A percentile compares a stretch with the other conserved stretches of the same genome.
phyloP scores from a whole-genome alignment of 192 early-diverging fungal species.

The Fimicolochytrium jonesii region DNA sequence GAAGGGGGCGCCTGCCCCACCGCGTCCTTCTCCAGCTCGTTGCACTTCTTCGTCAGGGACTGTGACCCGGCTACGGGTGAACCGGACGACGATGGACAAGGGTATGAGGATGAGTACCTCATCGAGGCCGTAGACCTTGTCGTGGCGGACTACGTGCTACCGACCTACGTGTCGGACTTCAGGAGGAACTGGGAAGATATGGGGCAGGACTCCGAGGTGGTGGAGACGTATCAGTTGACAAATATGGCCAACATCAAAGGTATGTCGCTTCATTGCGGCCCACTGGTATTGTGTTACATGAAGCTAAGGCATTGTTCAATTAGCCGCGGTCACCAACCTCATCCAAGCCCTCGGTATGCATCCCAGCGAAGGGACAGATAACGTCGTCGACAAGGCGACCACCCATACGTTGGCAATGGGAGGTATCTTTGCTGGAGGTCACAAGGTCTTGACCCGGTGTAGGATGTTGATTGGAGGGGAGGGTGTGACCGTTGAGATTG shows the following conservation, averaged over 20 bases:
- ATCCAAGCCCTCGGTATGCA: slow-evolving; percentile 84
- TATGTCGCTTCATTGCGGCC: no score
- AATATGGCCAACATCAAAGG: slow-evolving; percentile 72
- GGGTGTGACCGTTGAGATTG: slow-evolving; percentile 91
- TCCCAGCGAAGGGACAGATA: slow-evolving; percentile 67
- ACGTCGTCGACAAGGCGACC: slow-evolving; percentile 58
- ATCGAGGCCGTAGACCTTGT: slow-evolving; percentile 83
- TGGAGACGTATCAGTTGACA: slow-evolving; percentile 87
- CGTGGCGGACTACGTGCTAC: slow-evolving; percentile 84
- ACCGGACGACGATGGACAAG: slow-evolving; percentile 74
- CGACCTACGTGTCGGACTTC: slow-evolving; percentile 81
- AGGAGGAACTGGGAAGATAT: slow-evolving; percentile 73
- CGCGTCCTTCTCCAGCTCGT: slow-evolving; percentile 76
- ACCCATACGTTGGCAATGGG: slow-evolving; percentile 83
- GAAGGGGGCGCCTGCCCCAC: slow-evolving; percentile 51
- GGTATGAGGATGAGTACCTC: slow-evolving; percentile 92
- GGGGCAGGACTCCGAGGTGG: slow-evolving; percentile 63
- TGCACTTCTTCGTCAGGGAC: slow-evolving; percentile 90
- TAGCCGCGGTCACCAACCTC: slow-evolving; percentile 67
- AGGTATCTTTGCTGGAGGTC: slow-evolving; percentile 82
- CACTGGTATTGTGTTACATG: no score
- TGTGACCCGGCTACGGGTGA: slow-evolving; percentile 92
- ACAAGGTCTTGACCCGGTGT: slow-evolving; percentile 69
- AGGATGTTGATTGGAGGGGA: slow-evolving; percentile 82
- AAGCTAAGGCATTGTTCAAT: no score